phyloP scores from a whole-genome alignment of 139 green algal genomes.

The Chlamydomonas urium region DNA sequence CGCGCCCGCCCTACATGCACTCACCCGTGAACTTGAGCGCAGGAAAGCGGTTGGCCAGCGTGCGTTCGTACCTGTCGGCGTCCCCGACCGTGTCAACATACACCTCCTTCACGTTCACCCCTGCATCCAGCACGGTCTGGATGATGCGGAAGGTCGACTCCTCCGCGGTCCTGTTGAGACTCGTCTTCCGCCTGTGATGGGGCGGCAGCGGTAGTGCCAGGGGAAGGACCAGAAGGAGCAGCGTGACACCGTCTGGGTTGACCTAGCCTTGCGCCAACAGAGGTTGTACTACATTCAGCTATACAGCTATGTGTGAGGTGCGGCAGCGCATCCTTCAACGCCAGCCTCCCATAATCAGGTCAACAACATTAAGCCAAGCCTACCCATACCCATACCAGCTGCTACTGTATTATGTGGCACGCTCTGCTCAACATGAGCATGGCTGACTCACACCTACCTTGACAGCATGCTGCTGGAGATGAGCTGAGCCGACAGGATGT shows the following conservation, averaged over 20 bases:
- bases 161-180: slow-evolving; percentile 27
- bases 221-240: background rate
- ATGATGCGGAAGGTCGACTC: slow-evolving; percentile 46
- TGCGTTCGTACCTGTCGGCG: slow-evolving; percentile 45
- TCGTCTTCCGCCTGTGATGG: slow-evolving; percentile 23
- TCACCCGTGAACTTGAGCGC: slow-evolving; percentile 59
- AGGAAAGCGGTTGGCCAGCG: slow-evolving; percentile 55
- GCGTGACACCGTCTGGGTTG: too few species aligned
- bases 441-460: slow-evolving; percentile 13
- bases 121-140: slow-evolving; percentile 46
- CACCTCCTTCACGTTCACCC: slow-evolving; percentile 46
- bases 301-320: too few species aligned
- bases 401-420: too few species aligned
- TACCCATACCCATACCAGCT: too few species aligned
- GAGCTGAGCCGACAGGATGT: slow-evolving; percentile 61
- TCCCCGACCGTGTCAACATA: slow-evolving; percentile 95
- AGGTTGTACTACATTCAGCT: too few species aligned
- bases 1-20: too few species aligned
- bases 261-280: too few species aligned
- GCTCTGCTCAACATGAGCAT: background rate
- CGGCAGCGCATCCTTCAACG: too few species aligned
- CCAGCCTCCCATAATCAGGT: too few species aligned
- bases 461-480: slow-evolving; percentile 76
- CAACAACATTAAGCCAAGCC: too few species aligned
- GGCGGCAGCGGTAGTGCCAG: too few species aligned